Conservation (phyloP, 1,284 basidiomycete genomes). For the Apiotrichum gracile region DNA sequence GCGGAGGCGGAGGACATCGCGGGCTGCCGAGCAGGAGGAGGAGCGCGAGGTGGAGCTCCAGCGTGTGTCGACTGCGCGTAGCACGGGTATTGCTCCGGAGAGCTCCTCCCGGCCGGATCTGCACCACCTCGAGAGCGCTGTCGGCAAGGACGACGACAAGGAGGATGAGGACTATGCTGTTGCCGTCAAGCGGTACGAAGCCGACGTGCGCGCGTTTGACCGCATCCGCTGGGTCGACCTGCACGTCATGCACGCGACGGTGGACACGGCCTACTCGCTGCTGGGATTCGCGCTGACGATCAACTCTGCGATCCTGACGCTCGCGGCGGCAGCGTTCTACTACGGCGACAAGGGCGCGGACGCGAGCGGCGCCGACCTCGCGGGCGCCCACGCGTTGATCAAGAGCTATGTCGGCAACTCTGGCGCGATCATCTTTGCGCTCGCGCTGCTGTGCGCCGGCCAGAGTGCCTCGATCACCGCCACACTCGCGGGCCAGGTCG, state of each 20-base stretch:
- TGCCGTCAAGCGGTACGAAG: conserved; percentile 48
- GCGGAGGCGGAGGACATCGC: background rate
- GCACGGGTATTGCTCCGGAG: no score
- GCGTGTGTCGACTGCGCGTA: no score
- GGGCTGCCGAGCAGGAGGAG: background rate
- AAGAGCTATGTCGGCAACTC: conserved; percentile 59
- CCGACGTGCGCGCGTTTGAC: conserved; percentile 58
- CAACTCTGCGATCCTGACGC: conserved; percentile 64
- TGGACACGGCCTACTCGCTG: conserved; percentile 50
- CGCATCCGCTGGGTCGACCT: conserved; percentile 61
- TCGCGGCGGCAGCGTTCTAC: conserved; percentile 64
- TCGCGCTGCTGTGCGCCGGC: conserved; percentile 76
- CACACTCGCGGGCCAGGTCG: conserved; percentile 84
- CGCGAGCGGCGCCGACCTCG: conserved; percentile 62
- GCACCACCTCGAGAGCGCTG: background rate
- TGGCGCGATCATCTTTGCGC: conserved; percentile 75
- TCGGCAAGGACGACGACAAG: conserved; percentile 16
- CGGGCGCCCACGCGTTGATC: conserved; percentile 74
- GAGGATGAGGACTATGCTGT: conserved; percentile 21
- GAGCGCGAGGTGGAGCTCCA: background rate
- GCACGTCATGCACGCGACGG: conserved; percentile 71
- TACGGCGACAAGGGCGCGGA: conserved; percentile 48
- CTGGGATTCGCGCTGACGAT: conserved; percentile 79
- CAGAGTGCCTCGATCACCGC: conserved; percentile 91
- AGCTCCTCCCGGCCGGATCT: background rate